Base-by-base conservation (phyloP, 768 basidiomycete genomes). In the Lanmaoa rubissima region DNA sequence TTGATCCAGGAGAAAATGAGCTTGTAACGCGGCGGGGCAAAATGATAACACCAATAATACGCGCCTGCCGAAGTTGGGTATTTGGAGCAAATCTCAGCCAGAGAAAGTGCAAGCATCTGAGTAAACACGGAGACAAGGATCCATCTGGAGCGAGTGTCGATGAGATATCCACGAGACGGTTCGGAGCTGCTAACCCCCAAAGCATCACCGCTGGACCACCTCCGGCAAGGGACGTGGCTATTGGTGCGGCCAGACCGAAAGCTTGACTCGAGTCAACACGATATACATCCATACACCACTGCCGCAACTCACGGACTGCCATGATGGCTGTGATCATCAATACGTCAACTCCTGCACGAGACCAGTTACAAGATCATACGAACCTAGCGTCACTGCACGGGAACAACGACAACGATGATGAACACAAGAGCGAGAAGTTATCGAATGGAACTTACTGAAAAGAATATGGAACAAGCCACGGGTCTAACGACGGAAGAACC, bases 1-100 rank as follows among this genome's bases (percentile, higher is more conserved):
- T 83, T 83, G 46, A 87, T 81, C 82, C 86, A 88, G 16, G 82
- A 83, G 3, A 80, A 69, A 10, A 85, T 61, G 8, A 85, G 69
- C 51, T 80, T 75, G 54, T 75, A 78, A 48, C 72, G 74, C 0
- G 83, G 80, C 4, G 83, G 76, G 0, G 82, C 79, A 10, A 88
- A 73, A 46, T 81, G 78, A 61, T 82, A 86, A 44, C 82, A 80
- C 86, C 86, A 88, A 61, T 87, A 85, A 60, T 84, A 85, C 1
- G 83, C 79, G 16, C 84, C 84, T 0, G 82, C 82, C 0, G 82
- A 82, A 2, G 83, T 85, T 0, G 84, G 84, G 58, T 82, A 85
- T 58, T 81, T 80, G 5, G 84, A 81, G 42, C 80, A 81, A 32
- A 84, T 82, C 64, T 85, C 84, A 0, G 78, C 83, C 4, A 85